A percentile compares a stretch with the other conserved stretches of the same genome.
Conservation (phyloP, 1,139 yeast species). For the Yamadazyma blattariae region DNA sequence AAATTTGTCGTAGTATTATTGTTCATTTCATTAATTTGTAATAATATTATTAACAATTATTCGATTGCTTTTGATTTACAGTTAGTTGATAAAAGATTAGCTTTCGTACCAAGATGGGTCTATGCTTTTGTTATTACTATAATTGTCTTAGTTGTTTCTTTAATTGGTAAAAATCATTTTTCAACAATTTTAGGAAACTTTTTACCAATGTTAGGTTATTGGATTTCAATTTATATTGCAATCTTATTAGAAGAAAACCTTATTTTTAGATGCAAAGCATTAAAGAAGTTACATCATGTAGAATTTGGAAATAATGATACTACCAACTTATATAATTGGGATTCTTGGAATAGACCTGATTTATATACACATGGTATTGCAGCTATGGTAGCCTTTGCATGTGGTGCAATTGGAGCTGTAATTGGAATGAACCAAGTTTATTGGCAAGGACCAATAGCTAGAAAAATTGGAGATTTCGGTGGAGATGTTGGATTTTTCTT, state of each 20-base stretch:
- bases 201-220: slow-evolving; percentile 91
- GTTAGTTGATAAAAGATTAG: slow-evolving; percentile 59
- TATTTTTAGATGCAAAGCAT: slow-evolving; percentile 59
- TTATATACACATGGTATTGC: slow-evolving; percentile 64
- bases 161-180: slow-evolving; percentile 76
- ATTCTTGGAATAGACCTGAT: slow-evolving; percentile 57
- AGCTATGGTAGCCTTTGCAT: slow-evolving; percentile 54
- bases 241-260: slow-evolving; percentile 71
- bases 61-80: slow-evolving; percentile 83
- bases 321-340: slow-evolving; percentile 51
- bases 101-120: slow-evolving; percentile 75
- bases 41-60: slow-evolving; percentile 60
- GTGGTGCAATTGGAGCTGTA: slow-evolving; percentile 74
- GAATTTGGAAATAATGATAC: slow-evolving; percentile 38
- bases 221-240: slow-evolving; percentile 83
- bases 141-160: slow-evolving; percentile 64
- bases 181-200: slow-evolving; percentile 79
- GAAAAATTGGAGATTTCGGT: slow-evolving; percentile 52
- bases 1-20: slow-evolving; percentile 32
- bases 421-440: slow-evolving; percentile 83
- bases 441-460: slow-evolving; percentile 72
- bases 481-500: slow-evolving; percentile 85
- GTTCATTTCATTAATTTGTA: slow-evolving; percentile 34
- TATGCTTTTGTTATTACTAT: slow-evolving; percentile 68
- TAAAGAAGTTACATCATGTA: slow-evolving; percentile 47